Evolutionary conservation across 495 filamentous ascomycete species (phyloP), one percentile per base, ranked within the genome.

Genomic region (Geoglossum glabrum): DNA sequence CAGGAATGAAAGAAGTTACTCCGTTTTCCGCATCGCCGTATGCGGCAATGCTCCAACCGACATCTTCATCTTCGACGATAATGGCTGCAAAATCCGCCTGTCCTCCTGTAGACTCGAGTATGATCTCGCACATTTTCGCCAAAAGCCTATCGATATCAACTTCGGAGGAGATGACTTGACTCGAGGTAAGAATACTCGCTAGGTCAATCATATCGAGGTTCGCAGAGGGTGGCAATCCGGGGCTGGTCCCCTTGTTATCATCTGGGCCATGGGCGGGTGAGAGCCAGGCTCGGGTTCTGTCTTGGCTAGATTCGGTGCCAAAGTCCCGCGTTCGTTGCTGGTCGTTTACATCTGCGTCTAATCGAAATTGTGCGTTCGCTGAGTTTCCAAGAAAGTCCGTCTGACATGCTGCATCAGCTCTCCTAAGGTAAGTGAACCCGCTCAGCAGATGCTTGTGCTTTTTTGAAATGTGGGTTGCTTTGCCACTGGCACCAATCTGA

Each of bases 141-240:
- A 95, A 71, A 8, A 95, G 79, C 54, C 82, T 80, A 59, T 95
- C 87, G 23, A 95, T 81, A 58, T 86, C 79, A 31, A 95, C 73
- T 57, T 93, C 86, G 28, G 87, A 93, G 13, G 88, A 93, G 64
- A 95, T 86, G 46, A 93, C 81, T 71, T 94, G 89, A 46, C 84
- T 90, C 17, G 85, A 90, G 63, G 88, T 82, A 10, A 95, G 75
- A 55, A 95, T 94, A 43, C 84, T 87, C 49, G 86, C 81, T 56
- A 94, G 67, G 66, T 94, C 89, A 56, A 94, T 86, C 69, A 93
- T 89, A 67, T 95, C 88, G 59, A 72, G 58, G 15, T 69, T 69
- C 4, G 66, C 61, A 27, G 67, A 52, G 11, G 49, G 23, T 28
- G 49, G 77, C 57, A 80, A 64, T 3, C 77, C 75, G 28, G 66